Evolutionary conservation across 2,329 filamentous ascomycete genomes (phyloP), one percentile per base, ranked within the genome.

Genomic region (Xylariaceae sp.): DNA sequence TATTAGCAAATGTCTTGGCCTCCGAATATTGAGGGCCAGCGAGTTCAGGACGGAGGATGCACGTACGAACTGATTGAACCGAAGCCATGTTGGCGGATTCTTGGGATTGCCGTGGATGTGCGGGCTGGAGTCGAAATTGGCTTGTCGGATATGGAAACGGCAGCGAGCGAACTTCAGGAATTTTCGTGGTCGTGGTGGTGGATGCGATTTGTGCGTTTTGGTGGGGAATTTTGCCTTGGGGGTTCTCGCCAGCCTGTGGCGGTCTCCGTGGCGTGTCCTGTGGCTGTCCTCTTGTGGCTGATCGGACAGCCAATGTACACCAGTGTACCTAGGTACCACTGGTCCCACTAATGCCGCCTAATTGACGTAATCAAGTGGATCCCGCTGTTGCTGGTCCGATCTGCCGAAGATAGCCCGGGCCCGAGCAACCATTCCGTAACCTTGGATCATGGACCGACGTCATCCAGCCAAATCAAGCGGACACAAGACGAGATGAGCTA

Each of bases 381-480:
- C 30, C 22, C 6, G 29, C 2, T 41, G 21, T 15, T 86, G 92
- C n/a, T n/a, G n/a, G n/a, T 92, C 87, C 50, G n/a, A 9, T n/a
- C 21, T 45, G 34, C 55, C 55, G 55, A 57, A 30, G 37, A 57
- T 51, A 44, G 47, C 30, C 55, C 55, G 52, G 29, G 10, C 1
- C 9, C 16, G 26, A 8, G 26, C 26, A 8, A 8, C 8, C 8
- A 26, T 26, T 8, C 8, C 8, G 26, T 8, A 5, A 4, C 26
- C 26, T 26, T 26, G 26, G 26, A 29, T 15, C 7, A 18, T 13
- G 10, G 32, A 26, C 16, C 34, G 34, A 48, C 46, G 46, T 48
- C 46, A 48, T 43, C 12, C 5, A 13, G 9, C 32, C 32, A 34
- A 12, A 12, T 34, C 32, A 34, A 34, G 13, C 13, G 32, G 32